Conservation (phyloP, 257 asterid genomes). For the Ilex aquifolium region DNA sequence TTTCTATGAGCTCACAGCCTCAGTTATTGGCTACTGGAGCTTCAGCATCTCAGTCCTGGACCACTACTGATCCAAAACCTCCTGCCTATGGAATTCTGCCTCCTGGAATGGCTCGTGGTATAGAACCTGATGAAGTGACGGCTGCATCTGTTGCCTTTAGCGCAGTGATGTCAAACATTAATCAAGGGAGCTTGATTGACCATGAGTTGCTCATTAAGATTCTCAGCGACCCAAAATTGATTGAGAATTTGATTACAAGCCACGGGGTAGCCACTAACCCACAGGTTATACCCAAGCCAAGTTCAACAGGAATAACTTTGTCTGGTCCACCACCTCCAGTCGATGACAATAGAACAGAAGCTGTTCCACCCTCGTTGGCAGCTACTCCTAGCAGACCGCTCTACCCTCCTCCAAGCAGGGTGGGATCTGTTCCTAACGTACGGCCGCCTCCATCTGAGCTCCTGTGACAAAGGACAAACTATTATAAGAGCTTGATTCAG, state of each 20-base stretch:
- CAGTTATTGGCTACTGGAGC: conserved; percentile 24
- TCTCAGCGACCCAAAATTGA: conserved; percentile 62
- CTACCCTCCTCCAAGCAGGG: conserved; percentile 40
- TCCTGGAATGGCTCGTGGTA: conserved; percentile 14
- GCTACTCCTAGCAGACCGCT: conserved; percentile 22
- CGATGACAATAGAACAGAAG: conserved; percentile 28
- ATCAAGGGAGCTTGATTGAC: conserved; percentile 55
- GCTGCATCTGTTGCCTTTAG: conserved; percentile 60
- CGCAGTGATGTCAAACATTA: conserved; percentile 28
- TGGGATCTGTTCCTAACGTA: conserved; percentile 23
- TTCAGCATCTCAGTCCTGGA: conserved; percentile 23
- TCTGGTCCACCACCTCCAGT: conserved; percentile 20
- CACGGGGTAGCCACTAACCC: conserved; percentile 22
- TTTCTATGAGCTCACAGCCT: conserved; percentile 20
- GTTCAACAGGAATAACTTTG: conserved; percentile 18
- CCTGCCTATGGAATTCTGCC: conserved; percentile 13
- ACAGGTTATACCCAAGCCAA: conserved; percentile 29
- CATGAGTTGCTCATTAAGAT: conserved; percentile 56
- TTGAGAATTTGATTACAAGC: conserved; percentile 54
- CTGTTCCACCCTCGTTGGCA: conserved; percentile 25
- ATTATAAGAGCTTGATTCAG: conserved; percentile 80
- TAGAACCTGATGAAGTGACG: conserved; percentile 44
- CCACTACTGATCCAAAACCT: conserved; percentile 7
- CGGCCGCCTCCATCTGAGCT: conserved; percentile 34
- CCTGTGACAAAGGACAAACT: conserved; percentile 55